Evolutionary conservation across 2,329 filamentous ascomycete species (phyloP), one percentile per base, ranked within the genome.

Genomic region (Sporothrix schenckii): DNA sequence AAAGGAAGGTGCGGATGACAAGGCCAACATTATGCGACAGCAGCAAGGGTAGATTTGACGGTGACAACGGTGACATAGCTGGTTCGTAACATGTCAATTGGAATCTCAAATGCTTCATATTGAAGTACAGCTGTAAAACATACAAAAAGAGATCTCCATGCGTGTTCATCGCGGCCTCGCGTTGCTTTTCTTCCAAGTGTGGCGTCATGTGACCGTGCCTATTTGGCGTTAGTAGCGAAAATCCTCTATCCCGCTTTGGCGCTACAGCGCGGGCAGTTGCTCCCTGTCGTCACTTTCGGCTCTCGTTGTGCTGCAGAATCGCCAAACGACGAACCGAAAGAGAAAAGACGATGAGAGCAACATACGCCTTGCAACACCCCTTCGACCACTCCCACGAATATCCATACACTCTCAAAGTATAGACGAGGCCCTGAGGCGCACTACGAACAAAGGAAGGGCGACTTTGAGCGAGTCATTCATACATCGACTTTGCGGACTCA

Each of bases 171-270:
- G 4, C 56, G 56, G 34, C 13, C 14, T 41, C 6, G 47, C 13
- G 16, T 10, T 50, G 16, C 19, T 50, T 63, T 7, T 19, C 19
- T 34, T 19, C 24, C 34, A 49, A 69, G 30, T 69, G 68, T 69
- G 68, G 68, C 68, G 68, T 54, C 34, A 30, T 61, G 68, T 69
- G 68, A 56, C 68, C 56, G 68, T 69, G 68, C 56, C 47, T 34
- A 21, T 53, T 68, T 56, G 11, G 30, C 66, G 39, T n/a, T 39
- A 44, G 34, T 10, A 14, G 53, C 16, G 53, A 69, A 69, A 69
- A 69, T 69, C 67, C 66, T 54, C 56, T 27, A 44, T 61, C 56
- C 58, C 34, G 49, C 54, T 61, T 58, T 58, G 39, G 53, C 66
- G 52, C 66, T 58, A 44, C 49, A 53, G 63, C 34, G 52, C 21